phyloP scores from a whole-genome alignment of 768 basidiomycete genomes.

The Phallus indusiatus region DNA sequence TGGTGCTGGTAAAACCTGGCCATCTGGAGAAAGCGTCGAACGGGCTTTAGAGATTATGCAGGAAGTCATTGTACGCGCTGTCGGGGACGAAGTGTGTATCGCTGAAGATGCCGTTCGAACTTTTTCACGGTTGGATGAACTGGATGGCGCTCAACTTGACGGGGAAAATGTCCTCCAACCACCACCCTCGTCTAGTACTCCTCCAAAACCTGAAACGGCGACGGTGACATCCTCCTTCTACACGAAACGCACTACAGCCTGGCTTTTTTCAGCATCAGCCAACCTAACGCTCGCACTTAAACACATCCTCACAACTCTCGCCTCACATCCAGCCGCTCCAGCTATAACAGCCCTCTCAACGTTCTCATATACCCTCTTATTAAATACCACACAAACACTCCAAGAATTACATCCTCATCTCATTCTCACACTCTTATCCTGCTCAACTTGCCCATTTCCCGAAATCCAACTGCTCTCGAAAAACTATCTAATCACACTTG shows the following conservation, averaged over 20 bases:
- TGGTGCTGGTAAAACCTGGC: conserved; percentile 45
- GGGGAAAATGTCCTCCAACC: not conserved
- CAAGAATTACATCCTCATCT: conserved; percentile 59
- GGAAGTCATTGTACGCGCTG: conserved; percentile 40
- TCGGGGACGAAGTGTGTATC: conserved; percentile 61
- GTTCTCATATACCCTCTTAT: conserved; percentile 49
- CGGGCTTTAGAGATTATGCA: conserved; percentile 50
- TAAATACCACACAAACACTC: conserved; percentile 48
- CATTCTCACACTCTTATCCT: conserved; percentile 61
- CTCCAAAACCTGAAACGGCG: not conserved
- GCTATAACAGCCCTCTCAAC: conserved; percentile 50
- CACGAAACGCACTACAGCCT: conserved; percentile 57
- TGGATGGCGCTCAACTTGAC: conserved; percentile 27
- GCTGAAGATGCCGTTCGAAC: conserved; percentile 47
- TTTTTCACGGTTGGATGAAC: conserved; percentile 54
- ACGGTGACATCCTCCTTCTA: conserved; percentile 25
- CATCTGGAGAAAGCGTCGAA: conserved; percentile 59
- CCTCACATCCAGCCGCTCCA: conserved; percentile 59
- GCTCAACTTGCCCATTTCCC: conserved; percentile 51
- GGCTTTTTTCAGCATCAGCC: conserved; percentile 73
- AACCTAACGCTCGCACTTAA: conserved; percentile 82
- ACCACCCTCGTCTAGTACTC: not conserved
- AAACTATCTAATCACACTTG: conserved; percentile 35
- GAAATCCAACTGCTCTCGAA: conserved; percentile 44
- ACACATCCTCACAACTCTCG: conserved; percentile 49